Evolutionary conservation across 768 basidiomycete species (phyloP).

Genomic region (Pleurotus tuoliensis): DNA sequence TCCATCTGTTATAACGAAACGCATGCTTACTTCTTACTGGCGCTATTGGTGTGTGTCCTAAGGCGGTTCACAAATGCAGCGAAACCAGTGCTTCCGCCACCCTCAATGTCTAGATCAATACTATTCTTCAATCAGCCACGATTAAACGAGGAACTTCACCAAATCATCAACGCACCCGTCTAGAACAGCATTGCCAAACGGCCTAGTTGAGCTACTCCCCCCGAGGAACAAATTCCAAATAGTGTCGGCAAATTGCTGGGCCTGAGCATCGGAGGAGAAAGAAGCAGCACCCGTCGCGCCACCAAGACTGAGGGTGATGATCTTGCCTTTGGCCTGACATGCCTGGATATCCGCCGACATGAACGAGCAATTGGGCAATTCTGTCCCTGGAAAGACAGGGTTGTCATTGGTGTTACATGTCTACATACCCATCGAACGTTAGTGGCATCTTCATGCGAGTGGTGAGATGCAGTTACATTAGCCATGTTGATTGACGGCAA

Average conservation of each 20-base stretch:
- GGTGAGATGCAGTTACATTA: conserved; percentile 34
- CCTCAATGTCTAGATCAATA: conserved; percentile 64
- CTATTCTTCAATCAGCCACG: conserved; percentile 15
- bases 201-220: conserved; percentile 51
- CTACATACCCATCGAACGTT: conserved; percentile 22
- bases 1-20: not conserved
- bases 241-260: conserved; percentile 46
- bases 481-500: conserved; percentile 58
- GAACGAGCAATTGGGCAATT: conserved; percentile 53
- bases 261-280: conserved; percentile 51
- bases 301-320: conserved; percentile 44
- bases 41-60: conserved; percentile 36
- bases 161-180: conserved; percentile 42
- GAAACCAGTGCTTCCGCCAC: conserved; percentile 43
- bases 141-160: too few relatives aligned
- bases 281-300: conserved; percentile 49
- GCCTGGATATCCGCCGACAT: conserved; percentile 51
- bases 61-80: conserved; percentile 45
- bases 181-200: conserved; percentile 61
- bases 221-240: conserved; percentile 71
- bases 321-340: conserved; percentile 57
- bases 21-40: conserved; percentile 41
- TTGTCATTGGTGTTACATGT: conserved; percentile 42
- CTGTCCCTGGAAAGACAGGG: conserved; percentile 50
- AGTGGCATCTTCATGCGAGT: not conserved